Evolutionary conservation across 257 asterid species (phyloP).

Genomic region (Handroanthus guayacan): DNA sequence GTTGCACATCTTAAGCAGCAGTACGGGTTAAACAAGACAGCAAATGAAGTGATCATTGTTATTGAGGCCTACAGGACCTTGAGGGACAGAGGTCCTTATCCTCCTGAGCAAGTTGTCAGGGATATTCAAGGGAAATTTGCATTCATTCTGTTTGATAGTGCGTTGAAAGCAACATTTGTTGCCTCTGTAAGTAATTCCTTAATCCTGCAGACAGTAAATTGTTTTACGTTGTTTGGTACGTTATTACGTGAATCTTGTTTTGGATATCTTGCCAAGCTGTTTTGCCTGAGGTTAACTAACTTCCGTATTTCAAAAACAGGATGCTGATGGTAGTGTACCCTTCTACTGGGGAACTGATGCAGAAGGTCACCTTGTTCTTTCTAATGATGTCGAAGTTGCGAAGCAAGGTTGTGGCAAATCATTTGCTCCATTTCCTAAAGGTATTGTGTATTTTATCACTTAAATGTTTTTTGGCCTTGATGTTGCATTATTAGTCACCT

Average conservation of each 20-base stretch:
- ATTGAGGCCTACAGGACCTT: slow-evolving; percentile 93
- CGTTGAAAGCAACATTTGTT: slow-evolving; percentile 64
- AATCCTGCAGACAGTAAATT: not conserved
- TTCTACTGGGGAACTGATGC: slow-evolving; percentile 94
- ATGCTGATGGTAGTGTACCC: slow-evolving; percentile 78
- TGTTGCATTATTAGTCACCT: slow-evolving; percentile 7
- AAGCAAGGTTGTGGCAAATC: slow-evolving; percentile 94
- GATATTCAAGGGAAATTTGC: slow-evolving; percentile 88
- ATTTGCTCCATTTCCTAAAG: slow-evolving; percentile 93
- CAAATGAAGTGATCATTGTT: slow-evolving; percentile 84
- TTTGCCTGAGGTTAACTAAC: not conserved
- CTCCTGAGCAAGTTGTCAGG: slow-evolving; percentile 91
- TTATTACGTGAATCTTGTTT: not conserved
- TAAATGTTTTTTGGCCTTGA: not conserved
- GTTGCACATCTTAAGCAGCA: slow-evolving; percentile 93
- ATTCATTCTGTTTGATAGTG: slow-evolving; percentile 69
- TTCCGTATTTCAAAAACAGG: slow-evolving; percentile 48
- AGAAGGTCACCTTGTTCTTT: slow-evolving; percentile 84
- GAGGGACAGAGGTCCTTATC: slow-evolving; percentile 98
- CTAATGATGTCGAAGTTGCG: slow-evolving; percentile 73
- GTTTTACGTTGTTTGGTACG: not conserved
- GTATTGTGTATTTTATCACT: slow-evolving; percentile 39
- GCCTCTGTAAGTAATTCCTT: slow-evolving; percentile 69
- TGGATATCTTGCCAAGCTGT: not conserved
- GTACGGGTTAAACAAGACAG: slow-evolving; percentile 87